phyloP scores from a whole-genome alignment of 306 rosid genomes.

The Prunus mume region DNA sequence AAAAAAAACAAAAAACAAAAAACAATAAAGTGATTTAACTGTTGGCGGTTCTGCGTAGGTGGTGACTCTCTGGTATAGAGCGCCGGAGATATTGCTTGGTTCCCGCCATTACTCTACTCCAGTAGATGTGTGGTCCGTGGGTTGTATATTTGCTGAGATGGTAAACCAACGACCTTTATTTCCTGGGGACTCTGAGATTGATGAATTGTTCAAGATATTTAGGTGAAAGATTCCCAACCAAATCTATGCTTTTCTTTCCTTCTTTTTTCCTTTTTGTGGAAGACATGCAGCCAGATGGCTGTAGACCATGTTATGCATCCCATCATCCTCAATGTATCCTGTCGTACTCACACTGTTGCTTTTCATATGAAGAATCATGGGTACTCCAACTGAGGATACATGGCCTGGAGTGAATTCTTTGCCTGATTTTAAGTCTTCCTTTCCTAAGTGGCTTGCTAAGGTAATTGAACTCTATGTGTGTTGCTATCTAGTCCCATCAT shows the following conservation, averaged over 20 bases:
- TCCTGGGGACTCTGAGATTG: constrained; percentile 99
- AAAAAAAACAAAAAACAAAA: too few species aligned
- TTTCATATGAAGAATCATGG: constrained; percentile 70
- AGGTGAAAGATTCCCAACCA: constrained; percentile 47
- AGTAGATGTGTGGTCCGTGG: constrained; percentile 99
- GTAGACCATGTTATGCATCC: neutral
- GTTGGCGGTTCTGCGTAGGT: constrained; percentile 50
- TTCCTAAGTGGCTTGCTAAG: constrained; percentile 90
- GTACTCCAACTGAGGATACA: constrained; percentile 89
- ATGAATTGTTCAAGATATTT: constrained; percentile 93
- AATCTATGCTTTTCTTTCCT: neutral
- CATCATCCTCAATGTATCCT: constrained; percentile 1
- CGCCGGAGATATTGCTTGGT: constrained; percentile 98
- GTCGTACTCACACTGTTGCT: constrained; percentile 11
- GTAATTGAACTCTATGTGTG: constrained; percentile 34
- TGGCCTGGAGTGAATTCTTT: constrained; percentile 98
- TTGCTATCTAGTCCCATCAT: neutral
- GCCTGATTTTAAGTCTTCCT: constrained; percentile 94
- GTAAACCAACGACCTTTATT: constrained; percentile 84
- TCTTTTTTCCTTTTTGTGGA: neutral
- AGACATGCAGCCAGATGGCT: neutral
- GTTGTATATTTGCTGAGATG: constrained; percentile 99
- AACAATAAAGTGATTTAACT: neutral
- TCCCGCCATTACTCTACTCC: constrained; percentile 98
- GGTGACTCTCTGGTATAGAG: constrained; percentile 98